phyloP scores from a whole-genome alignment of 805 yeast genomes.

The Maudiozyma turicensis region DNA sequence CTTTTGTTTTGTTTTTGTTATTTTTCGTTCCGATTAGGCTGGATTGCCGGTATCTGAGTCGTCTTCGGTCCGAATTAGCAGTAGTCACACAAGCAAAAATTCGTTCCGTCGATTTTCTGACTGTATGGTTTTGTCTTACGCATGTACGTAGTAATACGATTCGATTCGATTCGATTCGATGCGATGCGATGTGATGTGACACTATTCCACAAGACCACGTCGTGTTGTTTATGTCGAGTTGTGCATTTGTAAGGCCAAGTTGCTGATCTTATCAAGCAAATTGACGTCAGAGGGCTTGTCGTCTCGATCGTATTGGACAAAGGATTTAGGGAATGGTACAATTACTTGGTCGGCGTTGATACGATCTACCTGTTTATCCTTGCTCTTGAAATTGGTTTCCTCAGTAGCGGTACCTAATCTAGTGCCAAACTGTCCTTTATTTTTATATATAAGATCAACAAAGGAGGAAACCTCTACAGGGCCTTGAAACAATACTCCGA shows the following conservation, averaged over 20 bases:
- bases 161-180: too few species aligned
- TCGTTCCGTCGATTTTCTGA: too few species aligned
- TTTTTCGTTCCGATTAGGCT: too few species aligned
- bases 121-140: too few species aligned
- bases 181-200: too few species aligned
- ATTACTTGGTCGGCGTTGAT: conserved; percentile 3
- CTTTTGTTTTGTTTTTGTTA: too few species aligned
- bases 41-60: too few species aligned
- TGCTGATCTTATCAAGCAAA: background rate
- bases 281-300: conserved; percentile 10
- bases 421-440: background rate
- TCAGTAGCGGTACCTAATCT: background rate
- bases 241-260: background rate
- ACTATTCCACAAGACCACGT: background rate
- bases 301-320: conserved; percentile 6
- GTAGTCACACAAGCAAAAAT: too few species aligned
- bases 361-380: background rate
- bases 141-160: too few species aligned
- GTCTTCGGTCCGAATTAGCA: too few species aligned
- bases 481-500: conserved; percentile 35
- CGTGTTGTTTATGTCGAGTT: background rate
- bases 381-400: background rate
- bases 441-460: conserved; percentile 12
- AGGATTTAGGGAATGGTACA: conserved; percentile 21
- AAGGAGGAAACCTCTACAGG: conserved; percentile 15